Evolutionary conservation across 2,329 filamentous ascomycete genomes (phyloP).

Genomic region (Madurella mycetomatis): DNA sequence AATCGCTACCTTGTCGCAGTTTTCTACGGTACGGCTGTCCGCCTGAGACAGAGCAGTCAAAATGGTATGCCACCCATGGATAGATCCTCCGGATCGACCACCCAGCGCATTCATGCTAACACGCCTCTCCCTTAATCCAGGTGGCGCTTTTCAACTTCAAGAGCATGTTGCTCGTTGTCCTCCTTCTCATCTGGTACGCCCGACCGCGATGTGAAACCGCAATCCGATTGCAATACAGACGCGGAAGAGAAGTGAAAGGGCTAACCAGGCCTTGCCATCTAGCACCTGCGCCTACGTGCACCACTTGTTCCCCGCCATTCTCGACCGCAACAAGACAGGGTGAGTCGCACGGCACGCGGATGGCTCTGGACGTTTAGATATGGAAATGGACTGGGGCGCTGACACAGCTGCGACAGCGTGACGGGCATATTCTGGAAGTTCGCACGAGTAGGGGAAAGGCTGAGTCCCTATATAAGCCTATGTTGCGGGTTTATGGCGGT

Average conservation of each 20-base stretch:
- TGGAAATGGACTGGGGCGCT: neutral
- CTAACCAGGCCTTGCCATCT: neutral
- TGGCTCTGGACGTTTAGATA: too few species aligned
- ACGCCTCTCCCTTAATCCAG: constrained; percentile 44
- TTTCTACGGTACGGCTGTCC: neutral
- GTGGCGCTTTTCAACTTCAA: constrained; percentile 99
- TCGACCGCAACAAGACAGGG: constrained; percentile 92
- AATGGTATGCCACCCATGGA: constrained; percentile 24
- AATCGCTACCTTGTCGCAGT: neutral
- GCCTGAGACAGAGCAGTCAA: constrained; percentile 2
- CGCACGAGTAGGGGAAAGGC: constrained; percentile 82
- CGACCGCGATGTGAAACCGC: too few species aligned
- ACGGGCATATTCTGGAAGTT: constrained; percentile 95
- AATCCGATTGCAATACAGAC: neutral
- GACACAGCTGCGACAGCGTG: constrained; percentile 44
- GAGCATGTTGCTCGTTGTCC: constrained; percentile 86
- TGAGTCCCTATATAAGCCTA: constrained; percentile 93
- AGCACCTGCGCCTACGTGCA: constrained; percentile 86
- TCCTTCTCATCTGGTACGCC: constrained; percentile 74
- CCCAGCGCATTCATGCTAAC: constrained; percentile 3
- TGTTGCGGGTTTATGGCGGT: constrained; percentile 95
- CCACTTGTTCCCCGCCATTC: constrained; percentile 79
- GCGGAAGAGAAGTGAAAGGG: neutral
- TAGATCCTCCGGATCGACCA: neutral
- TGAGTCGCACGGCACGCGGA: constrained; percentile 31